Evolutionary conservation across 495 filamentous ascomycete species (phyloP), one percentile per base, ranked within the genome.

Genomic region (Aspergillus funiculosus): DNA sequence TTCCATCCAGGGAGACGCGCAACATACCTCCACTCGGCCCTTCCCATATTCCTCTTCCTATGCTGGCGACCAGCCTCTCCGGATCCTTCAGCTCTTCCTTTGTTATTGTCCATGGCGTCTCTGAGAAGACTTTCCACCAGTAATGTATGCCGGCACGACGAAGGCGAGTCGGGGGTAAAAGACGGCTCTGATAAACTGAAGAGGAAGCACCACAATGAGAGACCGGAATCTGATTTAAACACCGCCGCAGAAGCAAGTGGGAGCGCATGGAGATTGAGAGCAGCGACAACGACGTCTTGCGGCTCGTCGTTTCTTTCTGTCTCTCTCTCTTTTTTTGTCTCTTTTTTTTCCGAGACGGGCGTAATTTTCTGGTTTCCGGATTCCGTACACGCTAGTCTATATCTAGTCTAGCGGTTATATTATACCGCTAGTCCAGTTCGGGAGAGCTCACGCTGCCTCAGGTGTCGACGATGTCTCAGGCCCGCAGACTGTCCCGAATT

Each of bases 1-100:
- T 24, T 15, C 11, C 6, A 37, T 20, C 17, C 13, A n/a, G 14
- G 11, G 7, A 37, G 22, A 39, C 14, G 10, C 19, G 29, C 39
- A 46, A 53, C 73, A 57, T 76, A 85, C 82, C 70, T 77, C 66
- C 76, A 84, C 57, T 81, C 81, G 24, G 64, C 62, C 48, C 84
- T 69, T 52, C 84, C 83, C 74, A 83, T 66, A 74, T 86, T 75
- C 60, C 72, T 69, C 58, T 74, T 81, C 74, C 75, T 78, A 75
- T 75, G 65, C 53, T 63, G 56, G 54, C 63, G 60, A 67, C 59
- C 59, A 69, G 60, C 50, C 58, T 59, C 52, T 18, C 53, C 51
- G 61, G 56, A 54, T 70, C 57, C 51, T 18, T 50, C 50, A 63
- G 52, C 52, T 71, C 59, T 58, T 62, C 50, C 61, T 49, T 48